phyloP scores from a whole-genome alignment of 208 protist species.

The Trypanosoma lewisi region DNA sequence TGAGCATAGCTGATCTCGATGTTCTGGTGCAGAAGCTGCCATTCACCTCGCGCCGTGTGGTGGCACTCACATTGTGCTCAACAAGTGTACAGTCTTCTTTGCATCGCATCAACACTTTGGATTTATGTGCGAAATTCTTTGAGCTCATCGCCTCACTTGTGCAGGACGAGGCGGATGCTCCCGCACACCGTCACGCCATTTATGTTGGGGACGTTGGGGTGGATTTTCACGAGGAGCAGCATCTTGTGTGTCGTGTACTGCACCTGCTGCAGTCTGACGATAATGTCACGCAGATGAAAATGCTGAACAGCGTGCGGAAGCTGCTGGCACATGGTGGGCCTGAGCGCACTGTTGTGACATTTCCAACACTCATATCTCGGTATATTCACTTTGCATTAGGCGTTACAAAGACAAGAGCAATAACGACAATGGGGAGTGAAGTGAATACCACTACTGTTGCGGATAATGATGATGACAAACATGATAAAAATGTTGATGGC shows the following conservation, averaged over 20 bases:
- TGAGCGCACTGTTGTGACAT: slow-evolving; percentile 76
- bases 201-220: slow-evolving; percentile 47
- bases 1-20: slow-evolving; percentile 12
- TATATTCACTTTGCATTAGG: slow-evolving; percentile 70
- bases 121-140: slow-evolving; percentile 73
- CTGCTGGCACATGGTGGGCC: slow-evolving; percentile 86
- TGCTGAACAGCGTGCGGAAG: slow-evolving; percentile 86
- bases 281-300: slow-evolving; percentile 80
- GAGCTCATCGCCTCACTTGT: slow-evolving; percentile 85
- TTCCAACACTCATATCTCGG: slow-evolving; percentile 83
- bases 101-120: slow-evolving; percentile 44
- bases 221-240: slow-evolving; percentile 93
- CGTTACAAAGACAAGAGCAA: slow-evolving; percentile 13
- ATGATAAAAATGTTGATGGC: no score
- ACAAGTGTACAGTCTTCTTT: slow-evolving; percentile 24
- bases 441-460: not conserved
- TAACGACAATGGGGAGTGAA: not conserved
- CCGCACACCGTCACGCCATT: slow-evolving; percentile 27
- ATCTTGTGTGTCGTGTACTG: slow-evolving; percentile 86
- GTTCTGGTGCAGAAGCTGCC: slow-evolving; percentile 7
- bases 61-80: slow-evolving; percentile 18
- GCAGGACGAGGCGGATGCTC: slow-evolving; percentile 59
- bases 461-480: no score
- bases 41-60: slow-evolving; percentile 5
- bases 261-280: slow-evolving; percentile 87